A percentile compares a stretch with the other conserved stretches of the same genome.
phyloP scores from a whole-genome alignment of 2,329 filamentous ascomycete species.

The Madurella mycetomatis region DNA sequence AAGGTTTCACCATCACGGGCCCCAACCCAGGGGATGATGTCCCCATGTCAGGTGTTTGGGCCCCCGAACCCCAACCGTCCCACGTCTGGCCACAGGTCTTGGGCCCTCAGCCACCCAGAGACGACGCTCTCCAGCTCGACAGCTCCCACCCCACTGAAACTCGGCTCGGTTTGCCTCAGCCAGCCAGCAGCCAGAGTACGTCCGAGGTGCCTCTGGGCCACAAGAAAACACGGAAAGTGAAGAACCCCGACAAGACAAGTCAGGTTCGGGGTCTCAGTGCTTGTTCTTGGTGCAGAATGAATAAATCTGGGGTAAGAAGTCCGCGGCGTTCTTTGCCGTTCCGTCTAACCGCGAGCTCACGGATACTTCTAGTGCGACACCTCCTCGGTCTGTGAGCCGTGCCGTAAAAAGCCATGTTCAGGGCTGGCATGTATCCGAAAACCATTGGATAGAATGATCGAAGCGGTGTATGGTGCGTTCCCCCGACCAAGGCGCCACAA shows the following conservation, averaged over 20 bases:
- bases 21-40: constrained; percentile 12
- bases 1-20: neutral
- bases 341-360: constrained; percentile 13
- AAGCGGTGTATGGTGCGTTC: constrained; percentile 7
- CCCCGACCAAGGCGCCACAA: neutral
- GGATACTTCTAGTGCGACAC: constrained; percentile 14
- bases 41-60: constrained; percentile 15
- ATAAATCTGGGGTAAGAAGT: constrained; percentile 43
- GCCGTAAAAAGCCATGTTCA: constrained; percentile 3
- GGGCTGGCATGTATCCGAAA: constrained; percentile 12
- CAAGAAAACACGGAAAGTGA: constrained; percentile 16
- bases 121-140: constrained; percentile 9
- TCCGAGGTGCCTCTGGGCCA: constrained; percentile 10
- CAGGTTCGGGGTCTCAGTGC: constrained; percentile 46
- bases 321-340: neutral
- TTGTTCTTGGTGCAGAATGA: constrained; percentile 45
- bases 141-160: neutral
- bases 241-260: constrained; percentile 42
- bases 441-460: neutral
- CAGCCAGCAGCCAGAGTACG: neutral
- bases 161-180: neutral
- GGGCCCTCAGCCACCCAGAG: constrained; percentile 10
- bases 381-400: constrained; percentile 5
- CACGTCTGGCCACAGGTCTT: constrained; percentile 17
- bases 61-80: constrained; percentile 6